phyloP scores from a whole-genome alignment of 164 flowering plant species.

The Liriodendron chinense region DNA sequence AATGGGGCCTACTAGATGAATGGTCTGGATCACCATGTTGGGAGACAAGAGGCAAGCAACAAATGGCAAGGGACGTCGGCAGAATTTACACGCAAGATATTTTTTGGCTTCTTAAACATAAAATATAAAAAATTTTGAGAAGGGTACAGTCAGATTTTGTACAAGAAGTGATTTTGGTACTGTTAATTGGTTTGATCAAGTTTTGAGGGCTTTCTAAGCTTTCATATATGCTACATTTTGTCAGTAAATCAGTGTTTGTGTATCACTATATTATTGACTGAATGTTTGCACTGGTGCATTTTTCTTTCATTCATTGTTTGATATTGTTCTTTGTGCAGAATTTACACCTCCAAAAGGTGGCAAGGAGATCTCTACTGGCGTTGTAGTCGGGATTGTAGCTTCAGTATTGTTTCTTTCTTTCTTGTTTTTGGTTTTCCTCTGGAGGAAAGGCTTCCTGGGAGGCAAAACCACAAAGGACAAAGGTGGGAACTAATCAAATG shows the following conservation, averaged over 20 bases:
- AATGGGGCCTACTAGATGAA: no score
- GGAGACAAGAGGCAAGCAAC: not conserved
- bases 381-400: slow-evolving; percentile 19
- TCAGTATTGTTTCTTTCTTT: slow-evolving; percentile 17
- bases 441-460: slow-evolving; percentile 28
- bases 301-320: not conserved
- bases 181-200: not conserved
- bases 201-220: not conserved
- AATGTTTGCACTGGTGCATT: not conserved
- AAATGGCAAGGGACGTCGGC: not conserved
- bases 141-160: not conserved
- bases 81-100: no score
- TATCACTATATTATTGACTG: not conserved
- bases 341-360: not conserved
- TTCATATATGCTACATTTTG: not conserved
- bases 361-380: not conserved
- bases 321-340: not conserved
- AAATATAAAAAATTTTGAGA: no score
- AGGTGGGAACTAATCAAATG: slow-evolving; percentile 18
- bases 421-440: slow-evolving; percentile 22
- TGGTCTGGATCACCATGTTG: no score
- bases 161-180: not conserved
- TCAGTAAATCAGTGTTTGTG: not conserved
- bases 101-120: not conserved
- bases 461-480: slow-evolving; percentile 12